These are phyloP conservation scores for Coemansia pectinata DNA, from an alignment of 192 early-diverging fungal species.

Conservation along the genomic window DNA sequence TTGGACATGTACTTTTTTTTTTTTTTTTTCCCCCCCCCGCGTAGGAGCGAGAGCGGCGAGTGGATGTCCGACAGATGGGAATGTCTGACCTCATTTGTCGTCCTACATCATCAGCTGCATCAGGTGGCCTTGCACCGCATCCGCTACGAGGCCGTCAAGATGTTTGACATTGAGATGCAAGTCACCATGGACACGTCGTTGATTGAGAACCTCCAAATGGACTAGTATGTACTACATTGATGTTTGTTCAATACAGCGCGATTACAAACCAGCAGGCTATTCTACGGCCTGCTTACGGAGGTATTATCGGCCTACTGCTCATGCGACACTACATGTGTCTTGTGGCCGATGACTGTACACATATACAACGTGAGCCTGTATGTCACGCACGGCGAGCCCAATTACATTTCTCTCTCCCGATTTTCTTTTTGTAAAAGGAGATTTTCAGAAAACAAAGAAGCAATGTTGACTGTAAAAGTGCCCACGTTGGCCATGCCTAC, in stretches of 20 bases:
- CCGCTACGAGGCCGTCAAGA: conserved; percentile 38
- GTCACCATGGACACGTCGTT: conserved; percentile 47
- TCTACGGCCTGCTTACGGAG: not conserved
- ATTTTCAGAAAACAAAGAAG: not conserved
- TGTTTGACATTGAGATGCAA: conserved; percentile 53
- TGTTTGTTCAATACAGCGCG: not conserved
- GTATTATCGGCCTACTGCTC: not conserved
- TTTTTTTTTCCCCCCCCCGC: not conserved
- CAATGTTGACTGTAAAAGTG: not conserved
- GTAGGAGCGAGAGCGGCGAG: conserved; percentile 46
- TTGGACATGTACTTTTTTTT: not conserved
- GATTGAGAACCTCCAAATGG: conserved; percentile 22
- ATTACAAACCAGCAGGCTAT: not conserved
- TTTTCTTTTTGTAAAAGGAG: not conserved
- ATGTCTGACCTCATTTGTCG: conserved; percentile 46
- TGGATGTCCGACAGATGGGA: conserved; percentile 54
- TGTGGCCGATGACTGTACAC: not conserved
- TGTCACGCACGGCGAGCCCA: not conserved
- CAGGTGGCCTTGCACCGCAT: conserved; percentile 48
- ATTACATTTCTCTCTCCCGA: not conserved
- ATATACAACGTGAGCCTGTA: not conserved
- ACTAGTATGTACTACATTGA: not conserved
- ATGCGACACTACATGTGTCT: not conserved
- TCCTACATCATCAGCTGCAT: conserved; percentile 42
- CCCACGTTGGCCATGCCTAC: not conserved